These are phyloP conservation scores for Pugionium cornutum DNA, from an alignment of 345 rosid species.

Conservation along the genomic window DNA sequence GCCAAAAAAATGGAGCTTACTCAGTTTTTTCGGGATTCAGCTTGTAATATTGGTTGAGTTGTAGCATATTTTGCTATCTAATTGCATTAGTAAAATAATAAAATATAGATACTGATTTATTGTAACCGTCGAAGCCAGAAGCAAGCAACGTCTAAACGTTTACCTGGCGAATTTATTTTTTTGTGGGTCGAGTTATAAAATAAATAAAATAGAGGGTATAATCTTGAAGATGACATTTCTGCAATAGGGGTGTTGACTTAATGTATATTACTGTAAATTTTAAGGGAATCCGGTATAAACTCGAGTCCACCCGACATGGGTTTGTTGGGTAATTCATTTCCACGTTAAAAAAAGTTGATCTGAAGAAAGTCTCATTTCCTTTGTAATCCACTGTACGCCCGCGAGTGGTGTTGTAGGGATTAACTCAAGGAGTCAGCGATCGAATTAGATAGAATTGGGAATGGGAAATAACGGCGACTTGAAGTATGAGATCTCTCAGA, in stretches of 20 bases:
- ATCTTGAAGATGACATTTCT: too few species aligned
- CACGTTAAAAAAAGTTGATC: constrained; percentile 3
- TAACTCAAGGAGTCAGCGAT: constrained; percentile 33
- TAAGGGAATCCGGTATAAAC: not conserved
- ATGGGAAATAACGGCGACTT: constrained; percentile 55
- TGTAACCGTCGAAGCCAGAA: too few species aligned
- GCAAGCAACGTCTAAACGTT: too few species aligned
- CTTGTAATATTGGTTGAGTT: constrained; percentile 11
- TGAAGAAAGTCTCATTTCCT: constrained; percentile 11
- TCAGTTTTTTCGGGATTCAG: constrained; percentile 2
- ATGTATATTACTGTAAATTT: not conserved
- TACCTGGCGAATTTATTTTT: too few species aligned
- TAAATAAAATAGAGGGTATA: too few species aligned
- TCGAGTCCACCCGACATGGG: constrained; percentile 1
- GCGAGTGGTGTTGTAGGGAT: constrained; percentile 20
- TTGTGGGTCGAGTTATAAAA: too few species aligned
- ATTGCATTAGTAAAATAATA: constrained; percentile 23
- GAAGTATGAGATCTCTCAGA: constrained; percentile 75
- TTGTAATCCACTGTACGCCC: constrained; percentile 24
- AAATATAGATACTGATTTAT: constrained; percentile 4
- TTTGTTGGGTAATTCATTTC: too few species aligned
- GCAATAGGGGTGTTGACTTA: too few species aligned
- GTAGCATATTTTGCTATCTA: not conserved
- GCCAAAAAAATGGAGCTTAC: not conserved
- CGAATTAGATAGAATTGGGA: constrained; percentile 38